These are phyloP conservation scores for Erodium moschatum DNA, from an alignment of 441 rosid genomes.

Conservation along the genomic window DNA sequence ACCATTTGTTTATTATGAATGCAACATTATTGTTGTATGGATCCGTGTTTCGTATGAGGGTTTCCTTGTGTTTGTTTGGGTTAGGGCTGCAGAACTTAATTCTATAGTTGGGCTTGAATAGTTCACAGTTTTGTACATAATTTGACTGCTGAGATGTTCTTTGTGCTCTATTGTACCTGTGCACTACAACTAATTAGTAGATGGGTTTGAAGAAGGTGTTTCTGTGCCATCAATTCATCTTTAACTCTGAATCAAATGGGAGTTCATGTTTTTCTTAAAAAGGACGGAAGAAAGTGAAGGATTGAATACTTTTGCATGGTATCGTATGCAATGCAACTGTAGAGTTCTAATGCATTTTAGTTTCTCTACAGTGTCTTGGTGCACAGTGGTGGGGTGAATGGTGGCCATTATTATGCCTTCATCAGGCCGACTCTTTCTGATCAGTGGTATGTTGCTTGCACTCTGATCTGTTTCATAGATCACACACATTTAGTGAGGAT, in stretches of 20 bases:
- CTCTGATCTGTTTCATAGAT: neutral
- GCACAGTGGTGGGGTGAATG: conserved; percentile 78
- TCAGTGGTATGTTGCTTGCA: conserved; percentile 52
- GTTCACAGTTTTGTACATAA: neutral
- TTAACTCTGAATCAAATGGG: neutral
- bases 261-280: neutral
- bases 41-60: too few relatives aligned
- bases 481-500: neutral
- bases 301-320: neutral
- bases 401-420: conserved; percentile 89
- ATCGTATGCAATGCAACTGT: neutral
- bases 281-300: neutral
- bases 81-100: neutral
- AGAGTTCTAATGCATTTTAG: conserved; percentile 4
- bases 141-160: neutral
- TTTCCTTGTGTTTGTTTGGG: neutral
- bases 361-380: conserved; percentile 60
- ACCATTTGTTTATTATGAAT: neutral
- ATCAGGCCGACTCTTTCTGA: conserved; percentile 82
- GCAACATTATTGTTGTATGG: neutral
- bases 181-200: neutral
- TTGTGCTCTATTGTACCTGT: neutral
- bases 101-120: neutral
- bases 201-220: neutral
- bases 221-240: neutral